Base-by-base conservation (phyloP, 192 early-diverging fungal genomes). In the Lobosporangium transversale region DNA sequence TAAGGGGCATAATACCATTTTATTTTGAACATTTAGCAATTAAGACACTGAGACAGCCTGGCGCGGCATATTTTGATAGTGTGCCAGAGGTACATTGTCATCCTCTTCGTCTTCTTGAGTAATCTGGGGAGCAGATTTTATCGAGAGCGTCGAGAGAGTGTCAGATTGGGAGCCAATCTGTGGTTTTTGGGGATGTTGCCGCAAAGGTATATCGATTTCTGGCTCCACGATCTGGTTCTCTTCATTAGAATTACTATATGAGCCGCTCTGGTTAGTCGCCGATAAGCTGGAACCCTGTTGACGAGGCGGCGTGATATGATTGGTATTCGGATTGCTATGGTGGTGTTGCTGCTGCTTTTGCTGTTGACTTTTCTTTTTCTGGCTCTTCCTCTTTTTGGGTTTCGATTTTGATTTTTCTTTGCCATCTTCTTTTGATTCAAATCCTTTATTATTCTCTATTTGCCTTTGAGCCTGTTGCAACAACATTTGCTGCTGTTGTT, bases 81-180 rank as follows among this genome's bases (percentile, higher is more conserved):
- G 68, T 3, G 85, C 87, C 52, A 90, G 62, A 3, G 87, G 87
- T 9, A 90, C 85, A 69, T 90, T 84, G 40, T 90, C 89, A 48
- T 90, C 89, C 44, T 90, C 88, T 44, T 89, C 88, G 23, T 61
- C 58, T 26, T 48, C 67, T 4, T 48, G 57, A 6, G 50, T 6
- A 12, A 4, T 30, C 20, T 36, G n/a, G 26, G 50, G 67, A 18
- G 42, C 70, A 48, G 66, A 59, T 54, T 24, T 44, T 32, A 80
- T 61, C 45, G 70, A 63, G 14, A 69, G 52, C 35, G 56, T 26
- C 26, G 33, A 62, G 36, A 68, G 18, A 23, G 75, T 68, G 65
- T 68, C 70, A n/a, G 47, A 52, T 57, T 75, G 79, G 35, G 74
- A 80, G 4, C 44, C 50, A 21, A 54, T 54, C 23, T 45, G 9